Base-by-base conservation (phyloP, 2,329 filamentous ascomycete species). In the Thelonectria olida region DNA sequence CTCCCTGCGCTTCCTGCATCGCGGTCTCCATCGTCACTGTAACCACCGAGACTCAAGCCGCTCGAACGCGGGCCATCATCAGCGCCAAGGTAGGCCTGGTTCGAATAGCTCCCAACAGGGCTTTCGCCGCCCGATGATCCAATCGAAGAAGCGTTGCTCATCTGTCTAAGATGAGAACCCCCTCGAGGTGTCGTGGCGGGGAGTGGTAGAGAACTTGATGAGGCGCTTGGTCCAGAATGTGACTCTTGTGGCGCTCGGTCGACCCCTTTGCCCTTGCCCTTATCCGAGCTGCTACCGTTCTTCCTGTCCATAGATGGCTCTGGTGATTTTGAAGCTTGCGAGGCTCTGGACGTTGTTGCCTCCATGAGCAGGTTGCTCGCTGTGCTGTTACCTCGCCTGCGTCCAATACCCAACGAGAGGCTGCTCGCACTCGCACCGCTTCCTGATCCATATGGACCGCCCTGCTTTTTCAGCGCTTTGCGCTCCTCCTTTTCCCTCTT, bases 61-160 rank as follows among this genome's bases (percentile, higher is more conserved):
- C 86, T 89, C 1, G 81, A 82, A 47, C 81, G 84, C 0, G 86
- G 84, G 42, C 84, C 81, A 7, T 68, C 75, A 5, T 82, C 79
- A 2, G 69, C 41, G 10, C 67, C 70, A 5, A 75, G 58, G 10
- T 76, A 75, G 1, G 75, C 78, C 2, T 62, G 68, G 5, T 74
- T 74, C 2, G 68, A 74, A 63, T 81, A 85, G 70, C 84, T 89
- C 27, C 81, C 85, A 1, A 82, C 80, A 1, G 83, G 80, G 28
- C 90, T 92, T 51, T 95, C 92, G 1, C 88, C 82, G 12, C 90
- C 82, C 0, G 92, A 97, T 0, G 93, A 96, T 8, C 89, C 88
- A 0, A 91, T 86, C 0, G 93, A 97, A 0, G 94, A 97, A 1
- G 92, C 90, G 68, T 91, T 97, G 64, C 93, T 97, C 77, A 96